Evolutionary conservation across 208 protist genomes (phyloP).

Genomic region (Phytomonas sp.): DNA sequence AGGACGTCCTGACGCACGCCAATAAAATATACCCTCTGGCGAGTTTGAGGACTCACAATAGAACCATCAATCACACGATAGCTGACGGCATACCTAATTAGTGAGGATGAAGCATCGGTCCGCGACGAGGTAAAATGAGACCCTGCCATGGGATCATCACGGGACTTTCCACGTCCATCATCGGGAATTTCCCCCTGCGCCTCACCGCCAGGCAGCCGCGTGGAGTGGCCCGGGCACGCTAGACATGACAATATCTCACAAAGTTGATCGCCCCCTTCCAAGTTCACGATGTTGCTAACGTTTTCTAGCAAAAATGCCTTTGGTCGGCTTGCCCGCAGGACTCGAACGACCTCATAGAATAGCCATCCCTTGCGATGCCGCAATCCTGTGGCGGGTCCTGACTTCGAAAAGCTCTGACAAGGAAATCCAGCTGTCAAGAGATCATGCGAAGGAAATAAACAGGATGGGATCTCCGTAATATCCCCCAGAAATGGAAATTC

Average conservation of each 20-base stretch:
- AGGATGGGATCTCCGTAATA: constrained; percentile 49
- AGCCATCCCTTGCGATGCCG: constrained; percentile 45
- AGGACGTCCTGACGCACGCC: constrained; percentile 19
- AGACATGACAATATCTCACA: constrained; percentile 28
- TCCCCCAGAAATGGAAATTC: constrained; percentile 33
- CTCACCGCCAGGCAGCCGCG: background rate
- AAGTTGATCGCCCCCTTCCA: constrained; percentile 42
- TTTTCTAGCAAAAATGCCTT: constrained; percentile 78
- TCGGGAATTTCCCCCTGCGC: background rate
- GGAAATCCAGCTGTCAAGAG: constrained; percentile 77
- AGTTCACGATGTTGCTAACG: constrained; percentile 51
- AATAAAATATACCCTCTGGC: constrained; percentile 57
- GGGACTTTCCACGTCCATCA: background rate
- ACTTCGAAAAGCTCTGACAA: constrained; percentile 76
- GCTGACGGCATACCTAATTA: background rate
- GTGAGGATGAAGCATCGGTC: background rate
- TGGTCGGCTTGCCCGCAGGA: constrained; percentile 32
- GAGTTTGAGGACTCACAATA: constrained; percentile 49
- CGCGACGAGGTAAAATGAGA: background rate
- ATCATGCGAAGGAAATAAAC: constrained; percentile 60
- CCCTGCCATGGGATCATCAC: background rate
- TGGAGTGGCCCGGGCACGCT: constrained; percentile 6
- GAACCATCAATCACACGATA: constrained; percentile 38
- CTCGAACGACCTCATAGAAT: constrained; percentile 72
- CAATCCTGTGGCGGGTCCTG: constrained; percentile 39